A percentile compares a stretch with the other conserved stretches of the same genome.
Evolutionary conservation across 306 rosid genomes (phyloP).

Genomic region (Geum urbanum): DNA sequence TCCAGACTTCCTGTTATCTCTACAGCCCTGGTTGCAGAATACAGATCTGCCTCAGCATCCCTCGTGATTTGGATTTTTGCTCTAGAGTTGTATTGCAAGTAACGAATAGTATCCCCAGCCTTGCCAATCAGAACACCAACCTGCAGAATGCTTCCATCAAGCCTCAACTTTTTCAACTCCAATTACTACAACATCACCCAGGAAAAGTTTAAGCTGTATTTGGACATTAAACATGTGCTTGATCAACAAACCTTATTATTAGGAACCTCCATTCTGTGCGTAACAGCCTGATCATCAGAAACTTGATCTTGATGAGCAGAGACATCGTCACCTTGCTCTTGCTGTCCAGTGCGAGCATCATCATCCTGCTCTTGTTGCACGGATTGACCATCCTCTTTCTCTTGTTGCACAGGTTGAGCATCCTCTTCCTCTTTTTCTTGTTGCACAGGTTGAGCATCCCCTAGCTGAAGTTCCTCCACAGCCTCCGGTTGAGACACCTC

Average conservation of each 20-base stretch:
- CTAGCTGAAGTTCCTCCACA: constrained; percentile 20
- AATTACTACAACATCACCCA: not conserved
- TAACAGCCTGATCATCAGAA: constrained; percentile 31
- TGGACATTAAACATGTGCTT: not conserved
- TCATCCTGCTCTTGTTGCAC: not conserved
- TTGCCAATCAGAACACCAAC: constrained; percentile 99
- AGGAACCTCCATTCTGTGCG: constrained; percentile 79
- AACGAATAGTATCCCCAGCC: constrained; percentile 91
- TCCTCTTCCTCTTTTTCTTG: constrained; percentile 38
- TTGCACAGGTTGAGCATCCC: not conserved
- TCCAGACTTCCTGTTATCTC: constrained; percentile 77
- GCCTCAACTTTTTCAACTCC: not conserved
- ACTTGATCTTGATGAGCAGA: constrained; percentile 18
- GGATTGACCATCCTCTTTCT: not conserved
- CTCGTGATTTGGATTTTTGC: constrained; percentile 94
- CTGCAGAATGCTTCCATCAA: constrained; percentile 37
- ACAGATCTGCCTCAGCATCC: constrained; percentile 82
- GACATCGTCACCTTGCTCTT: constrained; percentile 37
- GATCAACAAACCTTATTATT: constrained; percentile 65
- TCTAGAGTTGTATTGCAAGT: constrained; percentile 83
- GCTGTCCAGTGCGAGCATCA: constrained; percentile 20
- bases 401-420: not conserved
- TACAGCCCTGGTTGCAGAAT: constrained; percentile 63
- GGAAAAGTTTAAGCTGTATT: too few relatives aligned
- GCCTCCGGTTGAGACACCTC: constrained; percentile 35